phyloP scores from a whole-genome alignment of 306 rosid species.

The Mucuna pruriens region DNA sequence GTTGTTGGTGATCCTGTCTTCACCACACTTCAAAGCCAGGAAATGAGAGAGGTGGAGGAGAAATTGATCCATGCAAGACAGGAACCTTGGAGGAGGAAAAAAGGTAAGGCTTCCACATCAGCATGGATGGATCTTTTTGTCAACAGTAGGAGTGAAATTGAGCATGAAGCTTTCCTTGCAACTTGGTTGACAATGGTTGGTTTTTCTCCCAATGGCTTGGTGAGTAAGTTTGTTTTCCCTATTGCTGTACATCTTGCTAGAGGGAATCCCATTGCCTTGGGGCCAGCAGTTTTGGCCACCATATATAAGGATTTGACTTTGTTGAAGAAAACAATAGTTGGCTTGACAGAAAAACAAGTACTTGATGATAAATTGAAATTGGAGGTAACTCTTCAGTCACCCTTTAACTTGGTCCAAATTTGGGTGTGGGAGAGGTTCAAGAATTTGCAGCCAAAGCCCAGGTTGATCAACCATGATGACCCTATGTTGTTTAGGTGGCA shows the following conservation, averaged over 20 bases:
- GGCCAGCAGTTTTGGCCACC: conserved; percentile 60
- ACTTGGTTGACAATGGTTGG: conserved; percentile 57
- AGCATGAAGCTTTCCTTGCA: conserved; percentile 65
- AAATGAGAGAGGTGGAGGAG: conserved; percentile 36
- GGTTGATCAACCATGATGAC: background rate
- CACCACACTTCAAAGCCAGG: conserved; percentile 17
- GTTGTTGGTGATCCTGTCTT: conserved; percentile 45
- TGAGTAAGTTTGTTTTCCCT: conserved; percentile 36
- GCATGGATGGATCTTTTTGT: conserved; percentile 45
- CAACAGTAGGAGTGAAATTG: conserved; percentile 51
- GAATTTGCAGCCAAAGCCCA: conserved; percentile 46
- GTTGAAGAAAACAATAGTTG: conserved; percentile 41
- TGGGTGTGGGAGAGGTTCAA: conserved; percentile 71
- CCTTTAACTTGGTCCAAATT: conserved; percentile 60
- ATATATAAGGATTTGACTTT: conserved; percentile 55
- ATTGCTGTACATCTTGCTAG: conserved; percentile 57
- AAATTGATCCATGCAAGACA: conserved; percentile 29
- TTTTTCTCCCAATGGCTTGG: background rate
- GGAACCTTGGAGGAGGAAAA: background rate
- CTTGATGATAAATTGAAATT: background rate
- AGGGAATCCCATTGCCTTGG: conserved; percentile 58
- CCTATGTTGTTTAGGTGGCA: conserved; percentile 52
- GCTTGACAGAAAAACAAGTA: background rate
- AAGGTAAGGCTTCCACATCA: background rate
- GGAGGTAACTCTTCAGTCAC: conserved; percentile 44